Evolutionary conservation across 2,329 filamentous ascomycete genomes (phyloP).

Genomic region (Pseudopyricularia cyperi): DNA sequence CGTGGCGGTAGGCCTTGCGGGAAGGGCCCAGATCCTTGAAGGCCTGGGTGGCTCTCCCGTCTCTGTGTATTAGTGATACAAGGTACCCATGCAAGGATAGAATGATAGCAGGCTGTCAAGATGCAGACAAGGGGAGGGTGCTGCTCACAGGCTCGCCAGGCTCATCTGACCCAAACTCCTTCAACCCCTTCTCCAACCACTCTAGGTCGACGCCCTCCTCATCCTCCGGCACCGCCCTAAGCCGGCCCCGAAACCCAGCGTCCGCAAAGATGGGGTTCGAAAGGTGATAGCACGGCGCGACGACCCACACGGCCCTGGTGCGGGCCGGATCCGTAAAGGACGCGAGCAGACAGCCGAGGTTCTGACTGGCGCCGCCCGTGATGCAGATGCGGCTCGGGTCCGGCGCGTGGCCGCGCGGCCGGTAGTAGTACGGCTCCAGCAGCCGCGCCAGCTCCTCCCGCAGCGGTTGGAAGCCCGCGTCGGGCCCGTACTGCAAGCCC

Average conservation of each 20-base stretch:
- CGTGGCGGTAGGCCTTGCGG: constrained; percentile 70
- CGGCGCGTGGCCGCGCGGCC: constrained; percentile 10
- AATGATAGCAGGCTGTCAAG: neutral
- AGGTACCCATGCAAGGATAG: neutral
- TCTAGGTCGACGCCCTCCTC: constrained; percentile 62
- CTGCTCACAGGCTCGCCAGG: constrained; percentile 6
- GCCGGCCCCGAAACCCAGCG: constrained; percentile 52
- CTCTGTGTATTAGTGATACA: neutral
- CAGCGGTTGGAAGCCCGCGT: constrained; percentile 60
- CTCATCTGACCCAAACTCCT: constrained; percentile 13
- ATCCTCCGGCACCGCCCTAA: constrained; percentile 65
- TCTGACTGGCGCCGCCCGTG: constrained; percentile 77
- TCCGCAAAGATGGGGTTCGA: constrained; percentile 78
- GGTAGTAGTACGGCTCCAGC: constrained; percentile 49
- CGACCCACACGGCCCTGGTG: constrained; percentile 67
- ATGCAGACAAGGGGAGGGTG: no score
- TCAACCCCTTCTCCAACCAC: constrained; percentile 37
- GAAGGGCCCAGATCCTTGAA: constrained; percentile 43
- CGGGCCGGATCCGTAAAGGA: constrained; percentile 69
- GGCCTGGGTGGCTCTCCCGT: constrained; percentile 15
- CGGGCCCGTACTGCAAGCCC: constrained; percentile 68
- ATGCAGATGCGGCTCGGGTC: constrained; percentile 57
- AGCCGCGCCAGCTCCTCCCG: constrained; percentile 56
- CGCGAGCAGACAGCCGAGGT: constrained; percentile 61
- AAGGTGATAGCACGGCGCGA: constrained; percentile 74